Percentiles rank a stretch among this genome's conserved stretches.
Evolutionary conservation across 495 filamentous ascomycete species (phyloP).

Genomic region (Filosporella fistucella): DNA sequence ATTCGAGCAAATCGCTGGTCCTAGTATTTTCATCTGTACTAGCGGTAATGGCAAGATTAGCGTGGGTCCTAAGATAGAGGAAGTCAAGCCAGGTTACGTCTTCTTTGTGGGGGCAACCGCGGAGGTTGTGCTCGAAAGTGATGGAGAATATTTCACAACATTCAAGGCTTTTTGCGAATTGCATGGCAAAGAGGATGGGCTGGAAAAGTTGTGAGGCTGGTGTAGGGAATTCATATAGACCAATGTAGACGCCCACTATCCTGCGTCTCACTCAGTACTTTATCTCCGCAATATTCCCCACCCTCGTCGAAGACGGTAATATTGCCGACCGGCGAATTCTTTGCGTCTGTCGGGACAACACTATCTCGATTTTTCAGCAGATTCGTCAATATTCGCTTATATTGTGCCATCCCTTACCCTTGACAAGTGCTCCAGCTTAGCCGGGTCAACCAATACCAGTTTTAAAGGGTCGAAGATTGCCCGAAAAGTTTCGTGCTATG

Average conservation of each 20-base stretch:
- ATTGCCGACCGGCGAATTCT: background rate
- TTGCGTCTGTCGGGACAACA: background rate
- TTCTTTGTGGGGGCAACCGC: constrained; percentile 93
- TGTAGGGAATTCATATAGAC: no score
- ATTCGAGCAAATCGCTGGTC: constrained; percentile 82
- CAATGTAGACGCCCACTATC: no score
- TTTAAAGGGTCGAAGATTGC: no score
- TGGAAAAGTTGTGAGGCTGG: constrained; percentile 21
- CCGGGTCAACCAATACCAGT: no score
- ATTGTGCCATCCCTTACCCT: no score
- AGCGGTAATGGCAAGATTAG: constrained; percentile 73
- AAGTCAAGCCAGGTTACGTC: constrained; percentile 73
- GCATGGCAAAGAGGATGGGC: constrained; percentile 37
- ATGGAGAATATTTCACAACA: constrained; percentile 66
- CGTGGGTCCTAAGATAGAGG: constrained; percentile 72
- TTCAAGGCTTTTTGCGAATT: constrained; percentile 97
- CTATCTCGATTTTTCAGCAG: no score
- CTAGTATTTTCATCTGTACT: constrained; percentile 90
- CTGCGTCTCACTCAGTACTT: no score
- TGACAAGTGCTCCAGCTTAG: no score
- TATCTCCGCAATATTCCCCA: no score
- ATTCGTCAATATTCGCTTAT: no score
- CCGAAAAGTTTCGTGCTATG: no score
- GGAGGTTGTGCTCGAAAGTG: constrained; percentile 69
- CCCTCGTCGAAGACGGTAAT: no score